These are phyloP conservation scores for Plasmodium ovale DNA, from an alignment of 169 alveolate species.

Conservation along the genomic window DNA sequence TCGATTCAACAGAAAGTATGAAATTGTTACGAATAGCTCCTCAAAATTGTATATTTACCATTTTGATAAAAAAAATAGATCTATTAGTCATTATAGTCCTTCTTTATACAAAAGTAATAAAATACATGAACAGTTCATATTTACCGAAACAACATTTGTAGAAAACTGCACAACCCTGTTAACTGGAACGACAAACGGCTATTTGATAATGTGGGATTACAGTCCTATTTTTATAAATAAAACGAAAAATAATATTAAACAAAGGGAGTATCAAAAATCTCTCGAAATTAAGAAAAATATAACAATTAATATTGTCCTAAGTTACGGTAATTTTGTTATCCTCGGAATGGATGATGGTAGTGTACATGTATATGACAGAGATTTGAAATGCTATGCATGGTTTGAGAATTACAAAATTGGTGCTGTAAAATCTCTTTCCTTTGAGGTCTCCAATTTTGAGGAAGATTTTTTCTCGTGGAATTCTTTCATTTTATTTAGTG, in stretches of 20 bases:
- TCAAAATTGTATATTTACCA: constrained; percentile 69
- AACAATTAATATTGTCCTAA: constrained; percentile 47
- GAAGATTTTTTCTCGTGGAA: constrained; percentile 71
- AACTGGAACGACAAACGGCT: constrained; percentile 74
- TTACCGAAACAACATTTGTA: constrained; percentile 70
- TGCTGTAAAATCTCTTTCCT: constrained; percentile 54
- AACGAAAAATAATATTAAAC: constrained; percentile 64
- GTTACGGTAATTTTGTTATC: constrained; percentile 65
- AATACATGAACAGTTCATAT: constrained; percentile 60
- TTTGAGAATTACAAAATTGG: constrained; percentile 65
- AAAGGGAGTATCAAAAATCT: constrained; percentile 75
- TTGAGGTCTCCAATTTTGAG: constrained; percentile 47
- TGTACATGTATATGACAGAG: constrained; percentile 62
- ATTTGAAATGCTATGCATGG: constrained; percentile 77
- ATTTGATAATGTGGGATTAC: constrained; percentile 65
- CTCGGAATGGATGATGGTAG: constrained; percentile 67
- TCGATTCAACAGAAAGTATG: constrained; percentile 65
- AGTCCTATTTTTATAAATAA: constrained; percentile 70
- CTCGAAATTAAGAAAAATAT: constrained; percentile 62
- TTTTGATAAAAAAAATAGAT: constrained; percentile 57
- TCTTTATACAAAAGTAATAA: constrained; percentile 73
- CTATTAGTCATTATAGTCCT: constrained; percentile 72
- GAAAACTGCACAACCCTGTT: constrained; percentile 59
- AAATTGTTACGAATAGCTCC: constrained; percentile 52
- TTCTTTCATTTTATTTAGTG: constrained; percentile 55